A percentile compares a stretch with the other conserved stretches of the same genome.
phyloP scores from a whole-genome alignment of 179 eudicot species.

The Silene vulgaris region DNA sequence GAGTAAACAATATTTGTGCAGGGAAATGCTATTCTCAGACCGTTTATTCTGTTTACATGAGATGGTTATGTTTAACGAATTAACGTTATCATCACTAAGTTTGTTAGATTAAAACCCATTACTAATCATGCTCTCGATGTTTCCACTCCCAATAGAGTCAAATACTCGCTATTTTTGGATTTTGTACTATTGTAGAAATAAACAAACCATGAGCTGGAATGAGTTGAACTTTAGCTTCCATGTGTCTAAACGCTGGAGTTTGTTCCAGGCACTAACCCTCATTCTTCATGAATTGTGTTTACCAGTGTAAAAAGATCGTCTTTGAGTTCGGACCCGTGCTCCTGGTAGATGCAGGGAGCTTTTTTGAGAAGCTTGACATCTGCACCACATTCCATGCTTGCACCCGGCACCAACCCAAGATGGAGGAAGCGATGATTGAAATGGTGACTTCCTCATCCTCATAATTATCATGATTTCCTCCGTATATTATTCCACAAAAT shows the following conservation, averaged over 20 bases:
- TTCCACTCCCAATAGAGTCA: no score
- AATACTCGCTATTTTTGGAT: no score
- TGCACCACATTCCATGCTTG: slow-evolving; percentile 74
- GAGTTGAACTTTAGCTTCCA: neutral
- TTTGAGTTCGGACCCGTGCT: slow-evolving; percentile 70
- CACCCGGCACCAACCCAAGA: slow-evolving; percentile 17
- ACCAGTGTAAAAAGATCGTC: slow-evolving; percentile 73
- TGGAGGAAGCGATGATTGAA: slow-evolving; percentile 24
- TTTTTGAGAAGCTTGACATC: slow-evolving; percentile 54
- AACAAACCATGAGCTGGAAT: neutral
- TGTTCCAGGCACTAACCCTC: neutral
- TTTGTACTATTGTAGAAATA: no score
- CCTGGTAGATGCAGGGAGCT: slow-evolving; percentile 50
- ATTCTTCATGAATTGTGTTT: slow-evolving; percentile 4
- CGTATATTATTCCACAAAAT: slow-evolving; percentile 7
- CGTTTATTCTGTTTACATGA: neutral
- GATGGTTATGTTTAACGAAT: neutral
- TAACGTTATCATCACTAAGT: neutral
- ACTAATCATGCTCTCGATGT: no score
- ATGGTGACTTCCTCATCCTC: slow-evolving; percentile 44
- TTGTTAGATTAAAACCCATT: neutral
- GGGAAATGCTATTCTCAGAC: neutral
- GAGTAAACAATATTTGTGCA: neutral
- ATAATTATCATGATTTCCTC: neutral
- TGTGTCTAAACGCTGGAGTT: neutral